phyloP scores from a whole-genome alignment of 495 filamentous ascomycete species.

The Viridothelium virens region DNA sequence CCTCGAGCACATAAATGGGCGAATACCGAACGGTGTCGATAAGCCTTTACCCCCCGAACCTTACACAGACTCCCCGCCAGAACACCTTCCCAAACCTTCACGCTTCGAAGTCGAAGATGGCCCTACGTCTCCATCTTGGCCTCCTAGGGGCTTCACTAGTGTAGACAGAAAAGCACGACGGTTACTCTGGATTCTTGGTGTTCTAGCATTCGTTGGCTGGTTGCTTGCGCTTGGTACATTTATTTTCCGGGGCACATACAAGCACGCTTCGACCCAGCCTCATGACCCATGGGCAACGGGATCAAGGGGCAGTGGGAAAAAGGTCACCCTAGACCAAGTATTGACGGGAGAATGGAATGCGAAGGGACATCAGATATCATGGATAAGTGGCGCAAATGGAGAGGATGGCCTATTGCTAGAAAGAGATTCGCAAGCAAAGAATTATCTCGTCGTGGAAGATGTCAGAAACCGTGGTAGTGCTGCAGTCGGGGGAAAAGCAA shows the following conservation, averaged over 20 bases:
- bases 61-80: conserved; percentile 30
- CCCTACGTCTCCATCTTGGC: conserved; percentile 23
- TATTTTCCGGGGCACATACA: conserved; percentile 57
- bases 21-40: conserved; percentile 11
- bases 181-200: conserved; percentile 58
- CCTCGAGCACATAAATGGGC: conserved; percentile 60
- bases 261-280: conserved; percentile 49
- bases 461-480: conserved; percentile 50
- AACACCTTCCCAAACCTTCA: conserved; percentile 41
- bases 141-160: conserved; percentile 35
- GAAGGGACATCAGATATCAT: conserved; percentile 63
- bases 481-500: conserved; percentile 31
- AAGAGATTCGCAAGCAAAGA: conserved; percentile 43
- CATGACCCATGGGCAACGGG: conserved; percentile 63
- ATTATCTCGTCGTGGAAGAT: conserved; percentile 82
- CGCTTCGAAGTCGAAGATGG: conserved; percentile 38
- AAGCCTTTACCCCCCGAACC: conserved; percentile 23
- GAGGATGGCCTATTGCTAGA: conserved; percentile 83
- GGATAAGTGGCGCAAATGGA: conserved; percentile 78
- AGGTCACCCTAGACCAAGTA: conserved; percentile 74
- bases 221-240: conserved; percentile 68
- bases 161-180: conserved; percentile 54
- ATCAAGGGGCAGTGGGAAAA: conserved; percentile 60
- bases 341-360: conserved; percentile 64
- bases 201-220: conserved; percentile 70